phyloP scores from a whole-genome alignment of 371 early-diverging fungal genomes.

The Mortierella sp. region DNA sequence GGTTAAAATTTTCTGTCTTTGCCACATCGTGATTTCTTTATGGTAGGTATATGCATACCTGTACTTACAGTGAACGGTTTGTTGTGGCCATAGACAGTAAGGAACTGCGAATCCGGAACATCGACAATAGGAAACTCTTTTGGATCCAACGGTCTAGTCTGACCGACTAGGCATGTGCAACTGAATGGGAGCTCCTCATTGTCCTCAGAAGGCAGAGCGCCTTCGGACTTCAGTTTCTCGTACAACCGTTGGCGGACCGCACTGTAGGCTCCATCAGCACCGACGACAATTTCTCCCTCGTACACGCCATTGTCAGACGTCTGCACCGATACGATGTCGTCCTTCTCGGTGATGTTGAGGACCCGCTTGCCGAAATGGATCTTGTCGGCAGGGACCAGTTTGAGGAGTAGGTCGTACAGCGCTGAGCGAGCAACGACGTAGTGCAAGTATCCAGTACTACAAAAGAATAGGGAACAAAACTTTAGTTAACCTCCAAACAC shows the following conservation, averaged over 20 bases:
- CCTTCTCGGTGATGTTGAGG: neutral
- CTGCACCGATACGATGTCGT: neutral
- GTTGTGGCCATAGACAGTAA: neutral
- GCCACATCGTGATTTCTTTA: too few relatives aligned
- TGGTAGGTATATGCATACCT: neutral
- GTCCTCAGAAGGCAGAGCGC: neutral
- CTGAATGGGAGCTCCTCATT: slow-evolving; percentile 10
- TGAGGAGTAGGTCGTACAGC: slow-evolving; percentile 16
- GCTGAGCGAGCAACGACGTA: slow-evolving; percentile 18
- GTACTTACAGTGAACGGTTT: slow-evolving; percentile 8
- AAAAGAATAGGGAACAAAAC: neutral
- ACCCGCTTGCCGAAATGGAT: slow-evolving; percentile 13
- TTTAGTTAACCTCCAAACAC: neutral
- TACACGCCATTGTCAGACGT: slow-evolving; percentile 7
- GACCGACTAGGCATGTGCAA: slow-evolving; percentile 17
- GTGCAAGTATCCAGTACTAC: slow-evolving; percentile 6
- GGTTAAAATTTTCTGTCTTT: too few relatives aligned
- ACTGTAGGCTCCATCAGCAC: slow-evolving; percentile 22
- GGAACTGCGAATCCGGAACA: neutral
- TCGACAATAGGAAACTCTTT: slow-evolving; percentile 4
- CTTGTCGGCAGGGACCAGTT: slow-evolving; percentile 14
- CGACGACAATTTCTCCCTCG: slow-evolving; percentile 15
- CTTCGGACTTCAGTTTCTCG: neutral
- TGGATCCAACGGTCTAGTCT: neutral
- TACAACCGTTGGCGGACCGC: slow-evolving; percentile 16